Percentiles rank a stretch among this genome's conserved stretches.
These are phyloP conservation scores for Mortierella alpina DNA, from an alignment of 192 early-diverging fungal species.

Conservation along the genomic window DNA sequence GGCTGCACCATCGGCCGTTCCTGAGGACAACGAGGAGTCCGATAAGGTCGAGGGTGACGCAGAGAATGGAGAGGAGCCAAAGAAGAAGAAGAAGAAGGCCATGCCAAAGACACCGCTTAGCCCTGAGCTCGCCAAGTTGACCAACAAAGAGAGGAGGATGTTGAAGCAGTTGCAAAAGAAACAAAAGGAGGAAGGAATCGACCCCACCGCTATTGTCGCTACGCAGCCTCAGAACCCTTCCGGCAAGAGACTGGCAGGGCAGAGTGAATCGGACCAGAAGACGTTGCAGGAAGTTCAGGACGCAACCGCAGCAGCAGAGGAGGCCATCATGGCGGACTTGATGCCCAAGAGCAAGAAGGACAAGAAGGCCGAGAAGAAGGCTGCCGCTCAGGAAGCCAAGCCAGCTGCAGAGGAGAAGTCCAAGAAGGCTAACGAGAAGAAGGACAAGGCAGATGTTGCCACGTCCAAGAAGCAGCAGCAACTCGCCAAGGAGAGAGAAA, in stretches of 20 bases:
- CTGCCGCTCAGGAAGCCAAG: neutral
- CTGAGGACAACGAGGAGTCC: slow-evolving; percentile 1
- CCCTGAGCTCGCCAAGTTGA: slow-evolving; percentile 37
- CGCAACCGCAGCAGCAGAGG: slow-evolving; percentile 2
- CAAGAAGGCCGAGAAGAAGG: slow-evolving; percentile 21
- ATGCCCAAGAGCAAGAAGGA: slow-evolving; percentile 24
- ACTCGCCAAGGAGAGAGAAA: slow-evolving; percentile 47
- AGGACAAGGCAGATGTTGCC: slow-evolving; percentile 1
- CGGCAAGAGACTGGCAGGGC: slow-evolving; percentile 5
- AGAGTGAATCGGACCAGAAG: slow-evolving; percentile 10
- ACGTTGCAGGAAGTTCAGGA: neutral
- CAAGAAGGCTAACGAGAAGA: slow-evolving; percentile 23
- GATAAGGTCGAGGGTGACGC: neutral
- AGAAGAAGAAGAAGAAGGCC: slow-evolving; percentile 7
- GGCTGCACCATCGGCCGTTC: neutral
- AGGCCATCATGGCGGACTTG: neutral
- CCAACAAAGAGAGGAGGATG: slow-evolving; percentile 45
- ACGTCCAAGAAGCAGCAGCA: slow-evolving; percentile 45
- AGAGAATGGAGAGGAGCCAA: neutral
- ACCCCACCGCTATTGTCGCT: slow-evolving; percentile 6
- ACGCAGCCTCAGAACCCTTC: slow-evolving; percentile 17
- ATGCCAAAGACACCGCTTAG: slow-evolving; percentile 4
- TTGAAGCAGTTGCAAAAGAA: slow-evolving; percentile 53
- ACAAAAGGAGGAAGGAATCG: slow-evolving; percentile 35
- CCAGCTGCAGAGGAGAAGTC: neutral